Evolutionary conservation across 1,284 basidiomycete genomes (phyloP).

Genomic region (Boletus sp.): DNA sequence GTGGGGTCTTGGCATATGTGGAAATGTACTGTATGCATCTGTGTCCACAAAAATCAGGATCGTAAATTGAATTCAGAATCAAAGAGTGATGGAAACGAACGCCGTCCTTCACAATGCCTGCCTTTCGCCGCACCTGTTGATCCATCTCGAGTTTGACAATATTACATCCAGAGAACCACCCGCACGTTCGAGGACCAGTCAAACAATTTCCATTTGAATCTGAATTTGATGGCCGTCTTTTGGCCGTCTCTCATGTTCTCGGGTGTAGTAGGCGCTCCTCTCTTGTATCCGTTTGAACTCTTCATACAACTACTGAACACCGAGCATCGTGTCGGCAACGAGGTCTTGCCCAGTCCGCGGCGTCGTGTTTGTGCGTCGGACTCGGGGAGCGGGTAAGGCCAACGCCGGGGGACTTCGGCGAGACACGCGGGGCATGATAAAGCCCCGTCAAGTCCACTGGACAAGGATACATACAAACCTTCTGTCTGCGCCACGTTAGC

Average conservation of each 20-base stretch:
- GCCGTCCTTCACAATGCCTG: background rate
- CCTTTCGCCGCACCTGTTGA: background rate
- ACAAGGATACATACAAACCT: constrained; percentile 35
- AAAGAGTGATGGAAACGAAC: background rate
- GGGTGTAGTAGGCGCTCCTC: constrained; percentile 35
- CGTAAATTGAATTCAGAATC: background rate
- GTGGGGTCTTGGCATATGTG: background rate
- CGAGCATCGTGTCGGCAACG: constrained; percentile 41
- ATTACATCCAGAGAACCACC: background rate
- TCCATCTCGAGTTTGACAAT: background rate
- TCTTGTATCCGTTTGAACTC: constrained; percentile 47
- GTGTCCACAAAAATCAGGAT: background rate
- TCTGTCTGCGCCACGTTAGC: constrained; percentile 46
- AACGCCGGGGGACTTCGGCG: constrained; percentile 47
- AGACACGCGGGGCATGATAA: constrained; percentile 42
- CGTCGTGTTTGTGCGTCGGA: constrained; percentile 19
- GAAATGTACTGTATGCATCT: background rate
- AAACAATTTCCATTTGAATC: background rate
- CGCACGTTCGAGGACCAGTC: background rate
- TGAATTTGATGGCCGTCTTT: constrained; percentile 11
- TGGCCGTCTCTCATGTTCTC: constrained; percentile 24
- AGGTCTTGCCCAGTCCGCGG: constrained; percentile 41
- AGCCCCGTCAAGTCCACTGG: constrained; percentile 44
- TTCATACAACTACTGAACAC: constrained; percentile 46
- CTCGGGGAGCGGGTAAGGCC: constrained; percentile 45